phyloP scores from a whole-genome alignment of 225 moss, liverwort and hornwort species.

The Asterella californica region DNA sequence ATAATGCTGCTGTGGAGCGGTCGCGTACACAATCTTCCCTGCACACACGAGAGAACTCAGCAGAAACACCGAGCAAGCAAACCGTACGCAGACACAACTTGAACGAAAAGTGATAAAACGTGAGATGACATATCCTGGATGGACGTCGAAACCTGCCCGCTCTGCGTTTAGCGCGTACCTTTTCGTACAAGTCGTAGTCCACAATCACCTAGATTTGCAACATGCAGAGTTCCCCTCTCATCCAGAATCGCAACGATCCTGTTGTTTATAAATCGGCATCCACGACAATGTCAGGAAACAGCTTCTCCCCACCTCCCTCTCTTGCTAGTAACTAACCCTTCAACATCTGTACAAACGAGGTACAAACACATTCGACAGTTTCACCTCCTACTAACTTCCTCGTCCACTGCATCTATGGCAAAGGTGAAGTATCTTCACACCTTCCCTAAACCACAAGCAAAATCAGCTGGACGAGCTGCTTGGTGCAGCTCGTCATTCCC shows the following conservation, averaged over 20 bases:
- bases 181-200: constrained; percentile 76
- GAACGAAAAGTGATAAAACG: not conserved
- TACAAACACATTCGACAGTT: too few species aligned
- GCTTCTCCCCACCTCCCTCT: not conserved
- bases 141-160: not conserved
- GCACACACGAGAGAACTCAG: constrained; percentile 10
- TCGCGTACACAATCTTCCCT: constrained; percentile 78
- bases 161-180: constrained; percentile 32
- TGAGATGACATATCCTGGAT: not conserved
- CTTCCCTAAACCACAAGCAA: too few species aligned
- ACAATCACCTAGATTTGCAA: constrained; percentile 94
- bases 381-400: too few species aligned
- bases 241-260: constrained; percentile 88
- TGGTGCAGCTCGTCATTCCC: too few species aligned
- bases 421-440: too few species aligned
- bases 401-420: too few species aligned
- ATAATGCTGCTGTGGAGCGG: constrained; percentile 88
- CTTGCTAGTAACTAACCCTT: not conserved
- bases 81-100: not conserved
- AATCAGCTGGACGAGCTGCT: too few species aligned
- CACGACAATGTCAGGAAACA: not conserved
- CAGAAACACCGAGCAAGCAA: not conserved
- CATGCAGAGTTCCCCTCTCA: constrained; percentile 71
- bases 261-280: not conserved
- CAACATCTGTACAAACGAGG: constrained; percentile 26